Evolutionary conservation across 495 filamentous ascomycete genomes (phyloP), one percentile per base, ranked within the genome.

Genomic region (Acidomyces sp.): DNA sequence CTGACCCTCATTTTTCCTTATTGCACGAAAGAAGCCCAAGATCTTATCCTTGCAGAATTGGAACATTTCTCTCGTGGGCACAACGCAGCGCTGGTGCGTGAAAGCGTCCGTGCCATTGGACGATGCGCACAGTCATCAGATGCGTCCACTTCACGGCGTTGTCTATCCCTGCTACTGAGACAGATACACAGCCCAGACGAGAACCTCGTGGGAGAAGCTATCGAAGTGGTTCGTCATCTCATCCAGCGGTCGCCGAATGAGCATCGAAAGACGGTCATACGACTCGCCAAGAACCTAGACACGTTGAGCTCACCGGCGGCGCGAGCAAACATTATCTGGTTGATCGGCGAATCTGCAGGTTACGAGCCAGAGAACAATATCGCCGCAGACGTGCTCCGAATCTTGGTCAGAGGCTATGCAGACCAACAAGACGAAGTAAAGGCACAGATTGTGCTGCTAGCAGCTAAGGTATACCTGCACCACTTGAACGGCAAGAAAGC

Each of bases 381-480:
- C 42, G 90, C 92, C 0, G 75, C 88, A 0, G 90, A 97, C 54
- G 87, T 94, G 15, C 67, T 96, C 2, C 74, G 92, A n/a, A 79
- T 96, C 11, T 65, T 97, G 9, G 75, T 82, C 7, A 87, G 85
- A 54, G 75, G 74, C 10, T 97, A 94, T 50, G 67, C 75, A 2
- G 74, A 81, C 41, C 90, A 97, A 58, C 74, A 75, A 0, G 88
- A 94, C 51, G 60, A 75, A 13, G 86, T 82, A 18, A 94, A 93
- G 55, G 68, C 83, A 30, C 90, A 96, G 55, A 90, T 95, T 52
- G 74, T 96, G 3, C 68, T 95, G 3, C 68, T 97, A 3, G 90
- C 83, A 11, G 88, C 92, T 9, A 95, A 94, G 48, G 85, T 95
- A 4, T 95, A 96, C 55, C 70, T 95, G 3, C 83, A 93, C 53